Evolutionary conservation across 495 filamentous ascomycete genomes (phyloP).

Genomic region (Aspergillus funiculosus): DNA sequence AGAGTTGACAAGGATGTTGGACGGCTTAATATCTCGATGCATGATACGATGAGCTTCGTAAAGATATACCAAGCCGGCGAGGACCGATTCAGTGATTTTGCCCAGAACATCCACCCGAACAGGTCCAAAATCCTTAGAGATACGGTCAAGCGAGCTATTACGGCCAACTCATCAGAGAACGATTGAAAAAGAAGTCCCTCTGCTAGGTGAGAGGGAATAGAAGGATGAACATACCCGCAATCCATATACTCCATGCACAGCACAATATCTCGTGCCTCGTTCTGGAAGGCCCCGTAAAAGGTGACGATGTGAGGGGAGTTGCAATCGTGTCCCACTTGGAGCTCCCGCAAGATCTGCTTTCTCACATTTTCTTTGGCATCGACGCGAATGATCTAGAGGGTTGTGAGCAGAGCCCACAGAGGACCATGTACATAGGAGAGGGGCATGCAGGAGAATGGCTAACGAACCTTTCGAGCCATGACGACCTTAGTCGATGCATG

Average conservation of each 20-base stretch:
- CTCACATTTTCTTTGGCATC: conserved; percentile 95
- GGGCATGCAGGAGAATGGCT: conserved; percentile 10
- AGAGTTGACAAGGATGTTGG: conserved; percentile 93
- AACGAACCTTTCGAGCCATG: conserved; percentile 89
- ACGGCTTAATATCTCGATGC: conserved; percentile 98
- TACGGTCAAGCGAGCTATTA: conserved; percentile 80
- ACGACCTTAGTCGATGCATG: conserved; percentile 90
- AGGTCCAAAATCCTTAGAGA: conserved; percentile 90
- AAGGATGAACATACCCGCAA: conserved; percentile 65
- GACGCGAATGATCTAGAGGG: conserved; percentile 88
- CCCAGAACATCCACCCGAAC: conserved; percentile 96
- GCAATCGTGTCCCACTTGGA: conserved; percentile 97
- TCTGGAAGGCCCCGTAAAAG: conserved; percentile 95
- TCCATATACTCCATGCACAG: conserved; percentile 99
- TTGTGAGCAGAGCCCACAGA: conserved; percentile 11
- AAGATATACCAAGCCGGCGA: conserved; percentile 89
- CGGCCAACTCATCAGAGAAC: conserved; percentile 2
- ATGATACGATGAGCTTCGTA: conserved; percentile 94
- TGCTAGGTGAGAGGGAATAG: neutral
- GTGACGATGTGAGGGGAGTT: conserved; percentile 94
- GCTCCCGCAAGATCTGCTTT: conserved; percentile 90
- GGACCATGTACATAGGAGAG: neutral
- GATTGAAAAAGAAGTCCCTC: neutral
- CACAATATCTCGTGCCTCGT: conserved; percentile 91
- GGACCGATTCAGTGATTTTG: conserved; percentile 97